Base-by-base conservation (phyloP, 1,284 basidiomycete genomes). In the Sporisorium reilianum region DNA sequence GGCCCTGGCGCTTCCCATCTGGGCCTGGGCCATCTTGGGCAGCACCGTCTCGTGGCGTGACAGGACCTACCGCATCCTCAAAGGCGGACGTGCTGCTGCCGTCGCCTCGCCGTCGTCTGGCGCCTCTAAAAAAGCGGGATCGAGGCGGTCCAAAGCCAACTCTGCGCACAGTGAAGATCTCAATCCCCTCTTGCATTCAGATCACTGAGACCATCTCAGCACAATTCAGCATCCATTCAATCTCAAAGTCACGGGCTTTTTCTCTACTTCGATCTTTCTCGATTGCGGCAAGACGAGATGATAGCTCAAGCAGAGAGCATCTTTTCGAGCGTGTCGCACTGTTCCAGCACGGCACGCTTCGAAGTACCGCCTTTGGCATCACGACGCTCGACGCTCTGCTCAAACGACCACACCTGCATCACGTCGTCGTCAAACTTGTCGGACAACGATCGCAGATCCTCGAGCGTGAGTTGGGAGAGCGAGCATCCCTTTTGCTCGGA, bases 301-400 rank as follows among this genome's bases (percentile, higher is more conserved):
- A 23, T 11, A 5, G 23, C n/a, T 28, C 26, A 68, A 20, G 60
- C 48, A 9, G 55, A 62, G 51, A 78, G 58, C 55, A 72, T 52
- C 46, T 71, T 70, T 44, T 73, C 61, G 20, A 83, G 59, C 34
- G 73, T 71, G 45, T 82, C 81, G 58, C 77, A 77, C 73, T 99
- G 96, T 78, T 94, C 88, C 77, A 92, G 89, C 26, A 99, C 89
- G 87, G 94, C 95, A 77, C 89, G 89, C 69, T 89, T 88, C 81
- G 92, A 94, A 1, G 96, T 91, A 9, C 96, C 96, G 28, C 96
- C 96, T 77, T 96, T 94, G 0, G 95, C 92, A 83, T 93, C 89
- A 75, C 95, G 88, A 77, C 94, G 90, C 87, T 99, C 96, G n/a
- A 98, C 95, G 77, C 92, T 94, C 74, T 83, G 75, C 48, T 84